Percentiles rank a stretch among this genome's conserved stretches.
phyloP scores from a whole-genome alignment of 805 yeast species.

The Millerozyma acaciae region DNA sequence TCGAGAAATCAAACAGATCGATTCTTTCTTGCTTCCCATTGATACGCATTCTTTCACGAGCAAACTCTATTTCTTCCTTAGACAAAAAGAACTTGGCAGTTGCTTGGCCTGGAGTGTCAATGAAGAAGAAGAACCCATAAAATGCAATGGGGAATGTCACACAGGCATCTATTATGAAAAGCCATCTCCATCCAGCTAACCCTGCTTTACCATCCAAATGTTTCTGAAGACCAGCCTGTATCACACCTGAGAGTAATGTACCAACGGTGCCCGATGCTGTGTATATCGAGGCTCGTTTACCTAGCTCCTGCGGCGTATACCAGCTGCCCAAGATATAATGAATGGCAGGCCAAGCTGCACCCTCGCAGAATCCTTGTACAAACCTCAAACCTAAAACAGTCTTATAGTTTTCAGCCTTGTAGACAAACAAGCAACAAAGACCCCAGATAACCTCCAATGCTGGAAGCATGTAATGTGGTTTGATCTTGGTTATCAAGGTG shows the following conservation, averaged over 20 bases:
- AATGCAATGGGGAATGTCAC: conserved; percentile 7
- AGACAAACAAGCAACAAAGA: conserved; percentile 10
- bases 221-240: conserved; percentile 5
- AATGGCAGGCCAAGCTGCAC: conserved; percentile 5
- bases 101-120: conserved; percentile 46
- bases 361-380: conserved; percentile 5
- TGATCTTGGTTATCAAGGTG: conserved; percentile 7
- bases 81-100: conserved; percentile 34
- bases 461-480: conserved; percentile 10
- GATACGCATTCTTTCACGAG: conserved; percentile 12
- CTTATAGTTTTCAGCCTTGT: conserved; percentile 1
- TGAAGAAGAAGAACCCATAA: conserved; percentile 50
- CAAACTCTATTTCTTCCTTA: conserved; percentile 38
- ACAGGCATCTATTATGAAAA: conserved; percentile 4
- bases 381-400: conserved; percentile 2
- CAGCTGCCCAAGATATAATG: conserved; percentile 6
- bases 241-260: conserved; percentile 3
- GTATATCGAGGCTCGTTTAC: conserved; percentile 4
- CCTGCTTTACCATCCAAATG: conserved; percentile 5
- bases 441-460: conserved; percentile 24
- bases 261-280: conserved; percentile 5
- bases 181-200: conserved; percentile 8
- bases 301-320: conserved; percentile 4
- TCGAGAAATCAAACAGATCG: conserved; percentile 3
- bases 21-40: neutral